Evolutionary conservation across 352 stramenopile species (phyloP).

Genomic region (Globisporangium nodosum): DNA sequence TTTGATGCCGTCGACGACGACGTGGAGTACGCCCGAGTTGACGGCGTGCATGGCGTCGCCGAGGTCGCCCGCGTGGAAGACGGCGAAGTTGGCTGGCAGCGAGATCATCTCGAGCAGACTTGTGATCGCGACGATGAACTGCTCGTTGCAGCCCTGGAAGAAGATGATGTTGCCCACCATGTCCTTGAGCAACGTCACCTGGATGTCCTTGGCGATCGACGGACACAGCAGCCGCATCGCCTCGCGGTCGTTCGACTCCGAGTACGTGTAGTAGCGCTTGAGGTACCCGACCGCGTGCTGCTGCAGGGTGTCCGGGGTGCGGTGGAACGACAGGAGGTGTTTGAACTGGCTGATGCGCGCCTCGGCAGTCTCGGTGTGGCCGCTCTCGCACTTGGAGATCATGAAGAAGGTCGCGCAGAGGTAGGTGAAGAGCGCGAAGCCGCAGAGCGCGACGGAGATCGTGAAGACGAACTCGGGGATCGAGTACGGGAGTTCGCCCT

Average conservation of each 20-base stretch:
- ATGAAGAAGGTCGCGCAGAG: constrained; percentile 62
- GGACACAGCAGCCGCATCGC: constrained; percentile 61
- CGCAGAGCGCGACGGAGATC: constrained; percentile 35
- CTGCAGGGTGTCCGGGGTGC: constrained; percentile 44
- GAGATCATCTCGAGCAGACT: constrained; percentile 62
- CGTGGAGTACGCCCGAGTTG: constrained; percentile 56
- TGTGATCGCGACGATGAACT: constrained; percentile 63
- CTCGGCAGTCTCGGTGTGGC: constrained; percentile 29
- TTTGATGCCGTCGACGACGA: constrained; percentile 45
- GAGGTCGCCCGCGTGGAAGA: constrained; percentile 49
- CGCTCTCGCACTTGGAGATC: constrained; percentile 63
- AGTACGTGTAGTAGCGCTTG: constrained; percentile 60
- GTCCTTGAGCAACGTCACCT: constrained; percentile 56
- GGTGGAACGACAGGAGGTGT: constrained; percentile 60
- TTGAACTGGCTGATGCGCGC: constrained; percentile 62
- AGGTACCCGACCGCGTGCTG: constrained; percentile 51
- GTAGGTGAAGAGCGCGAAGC: constrained; percentile 58
- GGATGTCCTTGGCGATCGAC: constrained; percentile 70
- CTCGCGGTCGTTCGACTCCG: constrained; percentile 61
- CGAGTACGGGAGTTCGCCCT: constrained; percentile 32
- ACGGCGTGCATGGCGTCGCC: constrained; percentile 77
- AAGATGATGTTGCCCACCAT: constrained; percentile 56
- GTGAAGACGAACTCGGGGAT: constrained; percentile 44
- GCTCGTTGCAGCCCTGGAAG: constrained; percentile 51
- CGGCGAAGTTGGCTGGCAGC: constrained; percentile 40